Evolutionary conservation across 2,329 filamentous ascomycete species (phyloP), one percentile per base, ranked within the genome.

Genomic region (Alternaria sp.): DNA sequence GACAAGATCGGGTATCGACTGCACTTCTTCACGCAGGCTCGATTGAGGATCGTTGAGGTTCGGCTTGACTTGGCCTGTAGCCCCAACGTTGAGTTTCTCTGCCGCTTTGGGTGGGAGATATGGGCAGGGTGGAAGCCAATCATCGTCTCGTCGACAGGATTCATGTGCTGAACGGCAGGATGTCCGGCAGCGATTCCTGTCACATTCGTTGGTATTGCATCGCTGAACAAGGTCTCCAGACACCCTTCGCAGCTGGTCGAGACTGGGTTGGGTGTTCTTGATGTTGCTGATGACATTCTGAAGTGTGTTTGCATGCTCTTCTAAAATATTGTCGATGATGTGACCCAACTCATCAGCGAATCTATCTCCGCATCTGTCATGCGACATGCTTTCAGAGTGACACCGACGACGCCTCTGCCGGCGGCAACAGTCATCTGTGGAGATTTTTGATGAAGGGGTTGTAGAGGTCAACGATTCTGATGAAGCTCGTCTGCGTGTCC

Each of bases 251-350:
- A 71, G 61, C 17, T 71, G 66, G n/a, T 57, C 23, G 45, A 72
- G 61, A 50, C 57, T 62, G 13, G 69, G 68, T 36, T 68, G 69
- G 17, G 68, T 71, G n/a, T 57, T 63, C 19, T 74, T 70, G 28
- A 81, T 73, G 56, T 81, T 80, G 61, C 76, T 72, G 62, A 84
- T 80, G 4, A 83, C 76, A 45, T 69, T 67, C 59, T 81, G 74
- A 9, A 84, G 67, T 6, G 75, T 74, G 13, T 71, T 78, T 3
- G 76, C 67, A 59, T 82, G 81, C 62, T 83, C 81, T 30, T 79
- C 68, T 15, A 83, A 77, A 23, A 83, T 79, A 7, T 73, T 72
- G 57, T 83, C 80, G 40, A 83, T 79, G 50, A 79, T 72, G 8
- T 75, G 62, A 8, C 76, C 77, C 6, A 83, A 68, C 46, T 83